phyloP scores from a whole-genome alignment of 2,329 filamentous ascomycete species.

The Nannizziopsis barbatae region DNA sequence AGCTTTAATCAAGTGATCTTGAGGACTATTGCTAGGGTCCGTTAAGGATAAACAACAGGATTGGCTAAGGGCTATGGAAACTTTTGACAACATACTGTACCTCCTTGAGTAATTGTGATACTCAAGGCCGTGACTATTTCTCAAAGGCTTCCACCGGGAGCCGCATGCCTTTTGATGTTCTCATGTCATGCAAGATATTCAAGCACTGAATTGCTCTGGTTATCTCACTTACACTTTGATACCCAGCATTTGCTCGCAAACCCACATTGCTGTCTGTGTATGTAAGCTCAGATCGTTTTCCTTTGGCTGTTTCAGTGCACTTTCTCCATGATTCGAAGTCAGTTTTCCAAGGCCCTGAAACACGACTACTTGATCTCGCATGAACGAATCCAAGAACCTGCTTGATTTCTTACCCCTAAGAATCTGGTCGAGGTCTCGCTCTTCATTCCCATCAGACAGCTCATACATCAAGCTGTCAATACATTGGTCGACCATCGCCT shows the following conservation, averaged over 20 bases:
- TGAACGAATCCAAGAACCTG: slow-evolving; percentile 43
- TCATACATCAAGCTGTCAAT: slow-evolving; percentile 37
- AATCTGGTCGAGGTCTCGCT: background rate
- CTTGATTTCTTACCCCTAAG: background rate
- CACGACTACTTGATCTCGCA: slow-evolving; percentile 50
- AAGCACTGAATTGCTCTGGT: no score
- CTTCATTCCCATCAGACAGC: slow-evolving; percentile 29
- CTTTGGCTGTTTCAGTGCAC: background rate
- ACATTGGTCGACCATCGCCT: slow-evolving; percentile 35
- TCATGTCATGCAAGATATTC: background rate
- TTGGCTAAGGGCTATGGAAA: no score
- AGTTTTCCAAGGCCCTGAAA: slow-evolving; percentile 44
- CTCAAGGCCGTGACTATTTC: no score
- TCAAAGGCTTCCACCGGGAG: no score
- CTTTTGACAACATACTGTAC: no score
- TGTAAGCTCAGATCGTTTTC: slow-evolving; percentile 28
- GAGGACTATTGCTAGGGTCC: no score
- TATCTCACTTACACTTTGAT: background rate
- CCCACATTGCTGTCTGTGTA: slow-evolving; percentile 36
- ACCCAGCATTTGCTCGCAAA: slow-evolving; percentile 31
- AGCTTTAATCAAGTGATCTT: no score
- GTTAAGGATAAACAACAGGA: no score
- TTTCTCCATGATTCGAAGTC: slow-evolving; percentile 13
- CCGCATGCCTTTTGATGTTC: no score
- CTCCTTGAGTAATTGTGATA: no score